These are phyloP conservation scores for Blastobotrys raffinosifermentans DNA, from an alignment of 1,139 yeast species.

Conservation along the genomic window DNA sequence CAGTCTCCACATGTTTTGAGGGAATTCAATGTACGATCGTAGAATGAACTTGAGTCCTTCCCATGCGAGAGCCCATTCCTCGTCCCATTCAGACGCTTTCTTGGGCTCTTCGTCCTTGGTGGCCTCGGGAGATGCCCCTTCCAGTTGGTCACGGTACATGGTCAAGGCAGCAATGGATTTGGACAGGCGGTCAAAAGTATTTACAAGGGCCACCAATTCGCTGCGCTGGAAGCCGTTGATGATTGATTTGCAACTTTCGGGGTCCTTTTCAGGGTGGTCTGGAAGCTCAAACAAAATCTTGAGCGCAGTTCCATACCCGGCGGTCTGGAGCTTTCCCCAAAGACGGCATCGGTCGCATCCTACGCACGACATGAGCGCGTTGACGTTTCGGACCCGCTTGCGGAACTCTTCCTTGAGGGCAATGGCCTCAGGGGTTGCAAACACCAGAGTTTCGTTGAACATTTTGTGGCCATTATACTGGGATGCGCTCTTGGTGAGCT, in stretches of 20 bases:
- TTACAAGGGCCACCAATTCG: slow-evolving; percentile 83
- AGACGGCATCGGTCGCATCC: slow-evolving; percentile 96
- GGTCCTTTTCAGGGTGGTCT: slow-evolving; percentile 39
- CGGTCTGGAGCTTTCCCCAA: slow-evolving; percentile 97
- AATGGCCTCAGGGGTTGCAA: slow-evolving; percentile 40
- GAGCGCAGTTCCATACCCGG: slow-evolving; percentile 95
- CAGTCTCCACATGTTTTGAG: slow-evolving; percentile 51
- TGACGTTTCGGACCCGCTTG: slow-evolving; percentile 77
- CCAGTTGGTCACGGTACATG: slow-evolving; percentile 46
- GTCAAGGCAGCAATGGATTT: slow-evolving; percentile 74
- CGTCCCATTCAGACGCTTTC: slow-evolving; percentile 21
- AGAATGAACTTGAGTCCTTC: slow-evolving; percentile 65
- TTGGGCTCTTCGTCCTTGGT: slow-evolving; percentile 4
- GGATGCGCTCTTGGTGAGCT: slow-evolving; percentile 37
- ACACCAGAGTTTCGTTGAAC: slow-evolving; percentile 54
- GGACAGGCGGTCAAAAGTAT: slow-evolving; percentile 87
- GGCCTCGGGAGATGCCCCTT: slow-evolving; percentile 17
- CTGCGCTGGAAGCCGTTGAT: slow-evolving; percentile 60
- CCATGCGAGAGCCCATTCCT: slow-evolving; percentile 51
- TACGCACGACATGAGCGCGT: slow-evolving; percentile 95
- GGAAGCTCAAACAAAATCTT: slow-evolving; percentile 81
- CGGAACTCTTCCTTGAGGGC: slow-evolving; percentile 74
- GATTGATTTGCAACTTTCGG: slow-evolving; percentile 30
- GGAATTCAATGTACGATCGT: slow-evolving; percentile 63
- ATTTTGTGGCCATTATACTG: slow-evolving; percentile 15